Base-by-base conservation (phyloP, 345 rosid species). In the Lenwebbia sp. region DNA sequence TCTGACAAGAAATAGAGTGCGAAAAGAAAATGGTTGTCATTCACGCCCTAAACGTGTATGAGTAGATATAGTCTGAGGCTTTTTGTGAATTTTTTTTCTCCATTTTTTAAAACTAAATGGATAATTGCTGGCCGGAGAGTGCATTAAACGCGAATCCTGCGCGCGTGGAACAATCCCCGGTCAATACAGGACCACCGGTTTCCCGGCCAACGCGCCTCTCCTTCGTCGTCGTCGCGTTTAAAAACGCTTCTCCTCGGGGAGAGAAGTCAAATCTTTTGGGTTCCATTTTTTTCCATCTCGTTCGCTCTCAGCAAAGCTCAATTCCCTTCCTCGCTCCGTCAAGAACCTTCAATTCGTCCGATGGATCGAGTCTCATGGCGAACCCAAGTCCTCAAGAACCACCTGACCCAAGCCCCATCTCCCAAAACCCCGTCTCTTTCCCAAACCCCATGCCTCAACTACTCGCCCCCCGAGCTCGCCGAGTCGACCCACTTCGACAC, bases 401-500 rank as follows among this genome's bases (percentile, higher is more conserved):
- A 97, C 90, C 88, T 97, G 14, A 83, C 89, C 82, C 91, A 76
- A 9, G 70, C 86, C 54, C 55, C 89, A 44, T 33, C 17, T 4
- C 26, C 86, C 23, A 37, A 90, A 50, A 62, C 33, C 41, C 54
- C 54, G 56, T 84, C 89, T 75, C 86, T 92, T 37, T 83, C 89
- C 10, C 86, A 91, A 33, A 93, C 92, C 86, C 54, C 86, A 12
- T 97, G 99, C 84, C 85, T 96, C 55, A 88, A 88, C 81, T 96
- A 92, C 91, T 62, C 91, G 3, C 96, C 96, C 0, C 97, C 99
- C 23, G 97, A 97, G 89, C 91, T 93, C 82, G 65, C 90, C 56
- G 97, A 93, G 82, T 75, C 78, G 53, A 84, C 23, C 82, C 91
- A 78, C 40, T 97, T 97, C 87, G 96, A 96, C 54, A 40, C 83